phyloP scores from a whole-genome alignment of 768 basidiomycete species.

The Steccherinum ochraceum region DNA sequence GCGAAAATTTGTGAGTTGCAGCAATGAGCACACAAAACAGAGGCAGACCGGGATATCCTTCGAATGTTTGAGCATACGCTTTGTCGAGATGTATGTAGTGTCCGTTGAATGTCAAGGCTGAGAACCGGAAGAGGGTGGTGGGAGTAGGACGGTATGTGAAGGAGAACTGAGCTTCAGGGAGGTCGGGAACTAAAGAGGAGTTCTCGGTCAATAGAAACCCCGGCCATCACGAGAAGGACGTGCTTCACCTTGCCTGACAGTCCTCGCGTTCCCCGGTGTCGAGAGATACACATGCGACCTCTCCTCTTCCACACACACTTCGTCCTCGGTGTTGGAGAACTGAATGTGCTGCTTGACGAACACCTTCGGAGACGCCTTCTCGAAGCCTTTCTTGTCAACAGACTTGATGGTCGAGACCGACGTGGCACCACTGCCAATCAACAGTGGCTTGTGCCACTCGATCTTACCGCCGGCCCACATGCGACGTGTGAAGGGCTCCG shows the following conservation, averaged over 20 bases:
- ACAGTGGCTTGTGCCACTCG: constrained; percentile 51
- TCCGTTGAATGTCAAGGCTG: constrained; percentile 80
- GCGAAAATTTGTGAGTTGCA: constrained; percentile 1
- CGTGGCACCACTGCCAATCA: constrained; percentile 45
- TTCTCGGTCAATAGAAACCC: constrained; percentile 1
- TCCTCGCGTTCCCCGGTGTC: constrained; percentile 24
- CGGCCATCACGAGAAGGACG: background rate
- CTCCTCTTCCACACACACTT: constrained; percentile 53
- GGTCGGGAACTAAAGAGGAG: constrained; percentile 36
- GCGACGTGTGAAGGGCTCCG: constrained; percentile 64
- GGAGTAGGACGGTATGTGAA: constrained; percentile 62
- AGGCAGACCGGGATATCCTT: constrained; percentile 64
- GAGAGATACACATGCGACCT: constrained; percentile 63
- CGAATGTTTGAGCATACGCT: constrained; percentile 55
- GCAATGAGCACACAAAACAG: background rate
- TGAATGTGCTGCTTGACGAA: constrained; percentile 66
- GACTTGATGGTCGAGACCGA: constrained; percentile 43
- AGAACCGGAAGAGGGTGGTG: constrained; percentile 79
- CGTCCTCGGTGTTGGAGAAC: constrained; percentile 37
- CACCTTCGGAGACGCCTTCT: constrained; percentile 59
- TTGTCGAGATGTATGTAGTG: constrained; percentile 82
- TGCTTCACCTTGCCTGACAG: constrained; percentile 36
- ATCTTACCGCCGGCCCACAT: constrained; percentile 81
- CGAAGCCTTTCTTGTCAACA: constrained; percentile 62
- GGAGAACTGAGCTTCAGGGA: constrained; percentile 51